These are phyloP conservation scores for Lactarius deliciosus DNA, from an alignment of 768 basidiomycete genomes.

Conservation along the genomic window DNA sequence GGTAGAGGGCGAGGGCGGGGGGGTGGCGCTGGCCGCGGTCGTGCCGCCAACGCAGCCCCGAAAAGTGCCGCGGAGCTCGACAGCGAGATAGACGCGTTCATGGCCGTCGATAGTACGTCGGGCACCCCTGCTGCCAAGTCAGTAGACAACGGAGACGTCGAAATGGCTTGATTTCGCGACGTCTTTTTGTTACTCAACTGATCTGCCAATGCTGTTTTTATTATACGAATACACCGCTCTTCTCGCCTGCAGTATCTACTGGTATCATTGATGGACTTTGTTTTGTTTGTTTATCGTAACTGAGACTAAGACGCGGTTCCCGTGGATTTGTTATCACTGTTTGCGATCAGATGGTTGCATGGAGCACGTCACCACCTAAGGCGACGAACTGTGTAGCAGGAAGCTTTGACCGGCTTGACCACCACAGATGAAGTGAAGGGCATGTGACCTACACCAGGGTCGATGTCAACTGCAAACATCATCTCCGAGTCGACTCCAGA, in stretches of 20 bases:
- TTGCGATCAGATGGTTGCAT: no score
- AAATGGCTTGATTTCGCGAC: conserved; percentile 17
- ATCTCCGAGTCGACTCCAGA: neutral
- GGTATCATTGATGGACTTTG: neutral
- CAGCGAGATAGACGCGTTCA: conserved; percentile 83
- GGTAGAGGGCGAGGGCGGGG: conserved; percentile 36
- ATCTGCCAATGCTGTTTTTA: neutral
- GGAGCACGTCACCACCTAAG: neutral
- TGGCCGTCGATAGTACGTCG: conserved; percentile 51
- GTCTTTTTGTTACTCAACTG: neutral
- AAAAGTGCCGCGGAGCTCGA: conserved; percentile 85
- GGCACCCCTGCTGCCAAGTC: conserved; percentile 12
- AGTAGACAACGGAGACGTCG: conserved; percentile 17
- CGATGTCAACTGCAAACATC: neutral
- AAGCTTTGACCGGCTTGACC: no score
- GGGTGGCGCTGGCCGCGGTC: conserved; percentile 35
- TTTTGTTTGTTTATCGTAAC: neutral
- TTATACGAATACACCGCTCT: neutral
- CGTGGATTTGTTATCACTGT: neutral
- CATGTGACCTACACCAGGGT: neutral
- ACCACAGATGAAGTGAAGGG: no score
- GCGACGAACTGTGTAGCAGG: neutral
- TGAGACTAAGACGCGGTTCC: neutral
- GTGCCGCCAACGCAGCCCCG: conserved; percentile 34
- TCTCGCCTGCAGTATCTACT: neutral